Evolutionary conservation across 2,329 filamentous ascomycete species (phyloP).

Genomic region (Mycosphaerella arachidis): DNA sequence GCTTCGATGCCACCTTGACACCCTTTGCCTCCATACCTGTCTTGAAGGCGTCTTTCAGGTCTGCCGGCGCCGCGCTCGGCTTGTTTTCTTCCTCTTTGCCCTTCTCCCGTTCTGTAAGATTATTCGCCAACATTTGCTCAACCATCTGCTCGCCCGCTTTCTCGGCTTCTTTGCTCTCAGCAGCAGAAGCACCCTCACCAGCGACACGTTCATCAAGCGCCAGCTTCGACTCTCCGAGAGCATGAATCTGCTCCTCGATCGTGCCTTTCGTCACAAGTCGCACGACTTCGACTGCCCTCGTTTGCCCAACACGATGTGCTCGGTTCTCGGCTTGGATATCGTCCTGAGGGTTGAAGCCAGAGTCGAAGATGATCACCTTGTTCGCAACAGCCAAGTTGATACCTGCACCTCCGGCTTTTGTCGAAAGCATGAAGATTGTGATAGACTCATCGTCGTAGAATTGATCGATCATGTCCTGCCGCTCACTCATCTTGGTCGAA

Average conservation of each 20-base stretch:
- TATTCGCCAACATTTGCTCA: conserved; percentile 38
- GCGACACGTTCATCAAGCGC: conserved; percentile 74
- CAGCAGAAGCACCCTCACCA: conserved; percentile 47
- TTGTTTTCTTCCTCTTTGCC: background rate
- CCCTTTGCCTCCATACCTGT: conserved; percentile 40
- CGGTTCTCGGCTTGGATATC: conserved; percentile 98
- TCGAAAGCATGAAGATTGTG: conserved; percentile 87
- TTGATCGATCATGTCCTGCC: conserved; percentile 81
- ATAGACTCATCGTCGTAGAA: conserved; percentile 75
- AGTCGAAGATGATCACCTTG: conserved; percentile 96
- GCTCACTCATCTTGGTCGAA: conserved; percentile 71
- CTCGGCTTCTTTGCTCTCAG: conserved; percentile 42
- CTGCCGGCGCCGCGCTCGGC: conserved; percentile 18
- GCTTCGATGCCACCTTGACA: conserved; percentile 34
- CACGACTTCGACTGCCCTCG: conserved; percentile 82
- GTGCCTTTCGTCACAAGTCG: conserved; percentile 74
- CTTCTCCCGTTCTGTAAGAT: conserved; percentile 16
- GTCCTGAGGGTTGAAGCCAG: conserved; percentile 95
- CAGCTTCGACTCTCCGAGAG: conserved; percentile 86
- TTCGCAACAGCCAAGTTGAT: conserved; percentile 95
- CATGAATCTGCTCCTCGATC: conserved; percentile 90
- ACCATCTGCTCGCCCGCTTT: conserved; percentile 34
- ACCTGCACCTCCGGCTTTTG: conserved; percentile 90
- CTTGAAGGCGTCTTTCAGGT: conserved; percentile 41
- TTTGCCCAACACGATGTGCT: conserved; percentile 91